Evolutionary conservation across 345 rosid genomes (phyloP), one percentile per base, ranked within the genome.

Genomic region (Physaria fendleri): DNA sequence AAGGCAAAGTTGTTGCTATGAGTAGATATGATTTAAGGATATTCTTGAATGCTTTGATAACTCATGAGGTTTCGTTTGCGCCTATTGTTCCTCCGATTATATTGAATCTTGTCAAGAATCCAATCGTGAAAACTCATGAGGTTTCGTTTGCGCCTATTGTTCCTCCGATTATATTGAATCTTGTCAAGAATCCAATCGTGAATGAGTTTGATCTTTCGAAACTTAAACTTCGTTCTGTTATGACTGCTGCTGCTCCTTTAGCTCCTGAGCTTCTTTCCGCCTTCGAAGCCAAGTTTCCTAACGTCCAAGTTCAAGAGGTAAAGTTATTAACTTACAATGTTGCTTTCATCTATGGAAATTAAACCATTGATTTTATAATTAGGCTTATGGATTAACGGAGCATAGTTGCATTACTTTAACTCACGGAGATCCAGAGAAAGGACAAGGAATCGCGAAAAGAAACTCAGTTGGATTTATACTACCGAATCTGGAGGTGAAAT

Each of bases 381-480:
- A 89, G 97, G 99, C 99, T 23, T 93, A 93, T 56, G 97, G 99
- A 59, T 74, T 89, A 76, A 89, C 99, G 10, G 97, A 93, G 78
- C 97, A 93, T 69, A 87, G 96, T 50, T 93, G 99, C 84, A 89
- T 93, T 21, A 93, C 96, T 8, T 81, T 93, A 27, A 80, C 84
- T 12, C 86, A 87, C 54, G 92, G 94, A 11, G 89, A 83, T 57
- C 94, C 86, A 0, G 47, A 39, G 1, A 74, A 53, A 58, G 82
- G 70, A 1, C 81, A 82, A 60, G 80, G 76, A 8, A 55, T 44
- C 42, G 78, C 96, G 0, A 93, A 89, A 86, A 83, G 79, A 62
- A 89, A 87, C 74, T 87, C 99, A 0, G 96, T 87, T 3, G 99
- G 97, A 9, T 85, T 81, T 64, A 76, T 93, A 59, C 88, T 89